phyloP scores from a whole-genome alignment of 305 asterid genomes.

The Fraxinus velutina region DNA sequence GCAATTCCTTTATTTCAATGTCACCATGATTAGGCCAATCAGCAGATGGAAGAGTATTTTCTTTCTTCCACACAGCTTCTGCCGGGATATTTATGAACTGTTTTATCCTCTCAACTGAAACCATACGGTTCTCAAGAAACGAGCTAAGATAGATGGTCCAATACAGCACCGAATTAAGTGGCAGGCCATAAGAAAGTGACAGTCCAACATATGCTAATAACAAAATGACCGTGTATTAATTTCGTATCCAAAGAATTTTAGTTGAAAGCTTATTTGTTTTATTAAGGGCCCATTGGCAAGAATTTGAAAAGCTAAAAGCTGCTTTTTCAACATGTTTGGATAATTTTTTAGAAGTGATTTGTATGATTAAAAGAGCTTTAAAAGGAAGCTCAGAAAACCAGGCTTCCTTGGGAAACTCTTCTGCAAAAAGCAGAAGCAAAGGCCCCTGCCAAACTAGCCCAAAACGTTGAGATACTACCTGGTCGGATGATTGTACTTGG shows the following conservation, averaged over 20 bases:
- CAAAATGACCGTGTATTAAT: not conserved
- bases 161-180: slow-evolving; percentile 47
- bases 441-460: not conserved
- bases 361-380: not conserved
- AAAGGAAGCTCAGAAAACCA: not conserved
- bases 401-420: not conserved
- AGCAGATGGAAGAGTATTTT: slow-evolving; percentile 33
- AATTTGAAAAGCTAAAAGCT: not conserved
- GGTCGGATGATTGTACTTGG: slow-evolving; percentile 57
- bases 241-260: slow-evolving; percentile 4
- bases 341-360: not conserved
- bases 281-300: not conserved
- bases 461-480: slow-evolving; percentile 35
- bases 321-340: not conserved
- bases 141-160: slow-evolving; percentile 44
- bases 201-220: slow-evolving; percentile 53
- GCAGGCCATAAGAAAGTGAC: slow-evolving; percentile 74
- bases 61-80: slow-evolving; percentile 58
- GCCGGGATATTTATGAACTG: slow-evolving; percentile 58
- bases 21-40: slow-evolving; percentile 60
- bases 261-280: not conserved
- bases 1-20: slow-evolving; percentile 48
- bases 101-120: slow-evolving; percentile 72
- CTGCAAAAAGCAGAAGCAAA: not conserved
- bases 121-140: slow-evolving; percentile 55